phyloP scores from a whole-genome alignment of 2,329 filamentous ascomycete species.

The Aspergillus quadricinctus region DNA sequence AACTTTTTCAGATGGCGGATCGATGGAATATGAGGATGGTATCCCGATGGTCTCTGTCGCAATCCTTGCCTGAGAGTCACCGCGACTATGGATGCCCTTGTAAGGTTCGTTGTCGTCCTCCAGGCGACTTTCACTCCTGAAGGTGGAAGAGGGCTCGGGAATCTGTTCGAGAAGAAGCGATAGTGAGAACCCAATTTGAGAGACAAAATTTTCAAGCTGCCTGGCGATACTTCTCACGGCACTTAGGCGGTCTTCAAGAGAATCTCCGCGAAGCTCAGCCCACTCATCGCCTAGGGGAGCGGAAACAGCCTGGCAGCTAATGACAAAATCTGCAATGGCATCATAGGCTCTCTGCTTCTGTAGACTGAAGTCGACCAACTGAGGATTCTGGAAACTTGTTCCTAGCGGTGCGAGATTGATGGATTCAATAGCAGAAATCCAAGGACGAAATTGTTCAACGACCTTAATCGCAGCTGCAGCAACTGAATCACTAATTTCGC shows the following conservation, averaged over 20 bases:
- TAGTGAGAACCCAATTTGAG: constrained; percentile 81
- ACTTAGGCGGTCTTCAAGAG: constrained; percentile 78
- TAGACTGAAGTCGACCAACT: constrained; percentile 78
- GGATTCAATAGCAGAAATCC: constrained; percentile 85
- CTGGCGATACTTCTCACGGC: constrained; percentile 72
- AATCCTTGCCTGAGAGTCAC: constrained; percentile 36
- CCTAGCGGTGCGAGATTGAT: constrained; percentile 80
- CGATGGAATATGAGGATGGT: constrained; percentile 38
- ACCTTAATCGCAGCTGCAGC: constrained; percentile 75
- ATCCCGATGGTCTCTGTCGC: constrained; percentile 41
- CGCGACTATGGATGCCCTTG: constrained; percentile 24
- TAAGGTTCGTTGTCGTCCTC: constrained; percentile 23
- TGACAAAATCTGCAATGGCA: constrained; percentile 80
- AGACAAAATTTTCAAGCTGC: constrained; percentile 79
- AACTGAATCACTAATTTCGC: constrained; percentile 74
- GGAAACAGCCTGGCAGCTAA: constrained; percentile 86
- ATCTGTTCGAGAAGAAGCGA: constrained; percentile 83
- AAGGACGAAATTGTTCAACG: constrained; percentile 82
- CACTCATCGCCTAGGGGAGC: constrained; percentile 91
- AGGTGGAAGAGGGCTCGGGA: constrained; percentile 50
- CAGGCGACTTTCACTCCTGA: constrained; percentile 36
- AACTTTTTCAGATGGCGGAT: constrained; percentile 34
- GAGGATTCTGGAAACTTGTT: constrained; percentile 74
- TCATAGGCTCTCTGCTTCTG: constrained; percentile 95
- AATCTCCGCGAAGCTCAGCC: constrained; percentile 85